Evolutionary conservation across 78 protist species (phyloP).

Genomic region (Guillardia theta): DNA sequence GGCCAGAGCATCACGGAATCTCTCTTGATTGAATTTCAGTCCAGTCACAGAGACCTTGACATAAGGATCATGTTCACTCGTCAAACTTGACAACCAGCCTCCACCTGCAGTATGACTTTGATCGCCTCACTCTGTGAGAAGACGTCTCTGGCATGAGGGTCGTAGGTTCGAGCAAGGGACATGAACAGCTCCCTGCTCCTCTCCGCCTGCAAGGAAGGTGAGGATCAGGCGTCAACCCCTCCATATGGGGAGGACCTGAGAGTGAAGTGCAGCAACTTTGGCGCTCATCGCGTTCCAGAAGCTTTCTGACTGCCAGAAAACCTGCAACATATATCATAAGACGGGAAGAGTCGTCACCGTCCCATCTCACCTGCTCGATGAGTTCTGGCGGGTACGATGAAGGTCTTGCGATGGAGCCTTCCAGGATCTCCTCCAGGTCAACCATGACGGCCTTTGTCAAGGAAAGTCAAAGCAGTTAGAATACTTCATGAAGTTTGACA

Average conservation of each 20-base stretch:
- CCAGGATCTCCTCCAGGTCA: neutral
- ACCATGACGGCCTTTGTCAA: neutral
- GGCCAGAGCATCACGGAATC: neutral
- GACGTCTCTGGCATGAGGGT: neutral
- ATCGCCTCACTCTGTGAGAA: neutral
- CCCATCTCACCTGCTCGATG: neutral
- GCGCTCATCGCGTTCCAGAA: neutral
- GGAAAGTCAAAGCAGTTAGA: no score
- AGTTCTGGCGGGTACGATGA: neutral
- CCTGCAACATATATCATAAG: neutral
- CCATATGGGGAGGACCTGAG: neutral
- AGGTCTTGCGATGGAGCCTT: neutral
- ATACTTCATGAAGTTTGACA: no score
- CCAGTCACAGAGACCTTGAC: neutral
- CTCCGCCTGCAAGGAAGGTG: neutral
- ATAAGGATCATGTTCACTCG: neutral
- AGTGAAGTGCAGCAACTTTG: neutral
- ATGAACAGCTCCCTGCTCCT: neutral
- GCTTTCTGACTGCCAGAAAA: neutral
- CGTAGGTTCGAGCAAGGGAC: neutral
- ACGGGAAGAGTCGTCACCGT: neutral
- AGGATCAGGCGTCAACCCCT: neutral
- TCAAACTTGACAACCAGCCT: neutral
- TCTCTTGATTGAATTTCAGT: neutral
- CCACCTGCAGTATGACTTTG: slow-evolving; percentile 5